Evolutionary conservation across 441 rosid species (phyloP).

Genomic region (Adansonia gregorii): DNA sequence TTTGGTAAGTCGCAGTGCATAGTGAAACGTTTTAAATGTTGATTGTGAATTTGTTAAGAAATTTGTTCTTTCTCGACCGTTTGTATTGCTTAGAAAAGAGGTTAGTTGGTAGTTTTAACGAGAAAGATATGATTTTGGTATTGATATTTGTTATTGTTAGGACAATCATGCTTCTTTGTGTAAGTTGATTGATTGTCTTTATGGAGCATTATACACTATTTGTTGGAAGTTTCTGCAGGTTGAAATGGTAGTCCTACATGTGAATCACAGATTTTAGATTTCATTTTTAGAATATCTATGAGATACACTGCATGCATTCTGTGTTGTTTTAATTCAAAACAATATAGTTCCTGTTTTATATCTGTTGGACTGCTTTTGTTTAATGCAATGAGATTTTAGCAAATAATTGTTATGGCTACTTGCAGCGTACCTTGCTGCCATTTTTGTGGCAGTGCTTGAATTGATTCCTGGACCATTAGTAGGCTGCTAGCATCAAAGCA

Average conservation of each 20-base stretch:
- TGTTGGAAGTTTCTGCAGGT: not conserved
- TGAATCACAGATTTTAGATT: not conserved
- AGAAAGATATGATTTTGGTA: slow-evolving; percentile 7
- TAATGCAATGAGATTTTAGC: not conserved
- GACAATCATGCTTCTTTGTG: not conserved
- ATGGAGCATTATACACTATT: not conserved
- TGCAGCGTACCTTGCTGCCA: not conserved
- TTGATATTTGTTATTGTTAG: not conserved
- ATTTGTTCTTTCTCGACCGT: not conserved
- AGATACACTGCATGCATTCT: not conserved
- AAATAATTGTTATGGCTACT: not conserved
- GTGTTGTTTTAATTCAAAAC: not conserved
- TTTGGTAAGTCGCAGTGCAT: not conserved
- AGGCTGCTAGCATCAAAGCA: not conserved
- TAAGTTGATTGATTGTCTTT: not conserved
- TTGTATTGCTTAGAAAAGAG: not conserved
- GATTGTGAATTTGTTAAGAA: not conserved
- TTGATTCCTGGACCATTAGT: not conserved
- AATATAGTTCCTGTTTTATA: not conserved
- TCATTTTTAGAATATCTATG: not conserved
- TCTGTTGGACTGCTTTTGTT: not conserved
- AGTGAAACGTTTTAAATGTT: not conserved
- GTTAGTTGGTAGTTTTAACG: not conserved
- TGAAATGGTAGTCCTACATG: not conserved
- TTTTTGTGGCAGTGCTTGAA: not conserved